These are phyloP conservation scores for Paramecium biaurelia DNA, from an alignment of 73 alveolate species.

Conservation along the genomic window DNA sequence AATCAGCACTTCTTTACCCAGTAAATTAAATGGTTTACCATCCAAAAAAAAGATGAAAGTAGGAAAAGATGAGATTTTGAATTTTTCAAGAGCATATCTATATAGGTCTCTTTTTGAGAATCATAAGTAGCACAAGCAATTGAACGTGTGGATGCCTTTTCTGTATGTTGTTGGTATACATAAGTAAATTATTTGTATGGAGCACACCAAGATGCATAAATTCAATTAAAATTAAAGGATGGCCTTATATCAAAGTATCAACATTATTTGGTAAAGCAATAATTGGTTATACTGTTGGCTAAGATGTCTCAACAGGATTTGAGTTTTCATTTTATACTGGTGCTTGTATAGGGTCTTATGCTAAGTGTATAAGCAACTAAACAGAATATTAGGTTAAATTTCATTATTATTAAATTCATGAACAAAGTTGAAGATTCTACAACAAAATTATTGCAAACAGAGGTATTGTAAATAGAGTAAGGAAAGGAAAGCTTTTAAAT, in stretches of 20 bases:
- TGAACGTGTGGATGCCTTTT: background rate
- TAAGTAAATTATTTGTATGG: background rate
- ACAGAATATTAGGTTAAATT: background rate
- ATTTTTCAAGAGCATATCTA: background rate
- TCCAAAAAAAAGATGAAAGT: background rate
- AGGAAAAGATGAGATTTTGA: slow-evolving; percentile 16
- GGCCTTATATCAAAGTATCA: background rate
- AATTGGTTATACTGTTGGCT: background rate
- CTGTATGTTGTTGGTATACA: background rate
- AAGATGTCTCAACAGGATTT: background rate
- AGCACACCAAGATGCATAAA: slow-evolving; percentile 19
- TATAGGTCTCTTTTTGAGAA: background rate
- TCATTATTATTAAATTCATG: background rate
- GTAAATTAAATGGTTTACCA: background rate
- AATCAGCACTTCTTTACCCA: background rate
- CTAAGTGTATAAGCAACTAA: background rate
- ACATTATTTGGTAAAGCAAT: background rate
- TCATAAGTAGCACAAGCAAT: background rate
- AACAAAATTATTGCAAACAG: background rate
- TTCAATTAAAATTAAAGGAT: background rate
- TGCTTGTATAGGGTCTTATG: background rate
- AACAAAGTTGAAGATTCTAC: slow-evolving; percentile 40
- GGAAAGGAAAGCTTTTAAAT: background rate
- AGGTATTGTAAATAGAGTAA: background rate
- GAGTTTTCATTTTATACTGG: background rate